Evolutionary conservation across 2,329 filamentous ascomycete species (phyloP).

Genomic region (Boeremia exigua): DNA sequence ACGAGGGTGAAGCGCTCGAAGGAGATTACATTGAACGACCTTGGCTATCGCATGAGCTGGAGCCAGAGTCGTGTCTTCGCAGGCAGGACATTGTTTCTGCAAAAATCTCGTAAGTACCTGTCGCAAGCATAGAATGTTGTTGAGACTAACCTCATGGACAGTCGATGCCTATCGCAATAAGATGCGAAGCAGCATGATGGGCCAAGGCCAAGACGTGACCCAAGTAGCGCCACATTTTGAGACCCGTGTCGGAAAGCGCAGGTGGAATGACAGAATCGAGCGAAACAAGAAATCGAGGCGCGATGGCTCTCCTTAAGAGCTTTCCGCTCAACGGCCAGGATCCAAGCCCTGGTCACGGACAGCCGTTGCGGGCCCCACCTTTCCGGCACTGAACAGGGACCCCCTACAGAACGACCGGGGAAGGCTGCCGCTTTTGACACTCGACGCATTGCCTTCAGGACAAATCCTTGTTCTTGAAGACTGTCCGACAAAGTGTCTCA

Average conservation of each 20-base stretch:
- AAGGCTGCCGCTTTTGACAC: constrained; percentile 33
- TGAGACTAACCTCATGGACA: constrained; percentile 50
- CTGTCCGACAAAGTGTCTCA: constrained; percentile 10
- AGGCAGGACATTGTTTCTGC: constrained; percentile 83
- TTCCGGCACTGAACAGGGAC: constrained; percentile 42
- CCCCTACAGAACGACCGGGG: constrained; percentile 43
- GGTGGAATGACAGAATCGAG: constrained; percentile 57
- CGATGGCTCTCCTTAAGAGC: constrained; percentile 48
- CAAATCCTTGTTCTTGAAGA: constrained; percentile 31
- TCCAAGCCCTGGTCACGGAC: constrained; percentile 35
- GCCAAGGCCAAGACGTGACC: constrained; percentile 75
- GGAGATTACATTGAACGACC: constrained; percentile 89
- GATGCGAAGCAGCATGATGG: constrained; percentile 81
- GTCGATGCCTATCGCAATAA: constrained; percentile 96
- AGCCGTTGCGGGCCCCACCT: constrained; percentile 39
- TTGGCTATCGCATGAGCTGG: constrained; percentile 97
- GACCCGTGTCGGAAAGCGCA: constrained; percentile 82
- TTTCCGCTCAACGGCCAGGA: constrained; percentile 21
- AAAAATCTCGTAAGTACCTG: constrained; percentile 81
- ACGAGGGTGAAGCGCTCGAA: constrained; percentile 73
- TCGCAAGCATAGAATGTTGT: neutral
- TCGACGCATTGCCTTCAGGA: constrained; percentile 30
- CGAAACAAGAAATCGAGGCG: constrained; percentile 49
- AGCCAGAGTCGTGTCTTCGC: constrained; percentile 92
- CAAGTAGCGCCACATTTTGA: constrained; percentile 84